Conservation (phyloP, 1,139 yeast species). For the Hanseniaspora uvarum region DNA sequence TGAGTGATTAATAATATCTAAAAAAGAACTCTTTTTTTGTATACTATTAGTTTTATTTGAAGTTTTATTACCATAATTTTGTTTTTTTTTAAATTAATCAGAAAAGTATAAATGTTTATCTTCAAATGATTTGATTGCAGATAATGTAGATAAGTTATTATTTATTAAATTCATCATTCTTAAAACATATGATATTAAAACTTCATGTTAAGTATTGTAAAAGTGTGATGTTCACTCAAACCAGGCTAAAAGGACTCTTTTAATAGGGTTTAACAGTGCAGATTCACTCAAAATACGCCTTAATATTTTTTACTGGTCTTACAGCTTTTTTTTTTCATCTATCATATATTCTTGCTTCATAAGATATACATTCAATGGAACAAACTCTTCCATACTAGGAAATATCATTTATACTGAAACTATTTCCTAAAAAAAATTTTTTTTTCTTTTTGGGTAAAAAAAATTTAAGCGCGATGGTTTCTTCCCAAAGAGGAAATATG, state of each 20-base stretch:
- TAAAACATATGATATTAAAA: background rate
- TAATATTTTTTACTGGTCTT: too few relatives aligned
- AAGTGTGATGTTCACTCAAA: background rate
- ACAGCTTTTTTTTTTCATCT: too few relatives aligned
- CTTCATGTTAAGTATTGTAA: background rate
- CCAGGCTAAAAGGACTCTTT: background rate
- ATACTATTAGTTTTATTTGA: background rate
- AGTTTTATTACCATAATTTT: too few relatives aligned
- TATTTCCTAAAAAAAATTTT: too few relatives aligned
- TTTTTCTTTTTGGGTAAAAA: too few relatives aligned
- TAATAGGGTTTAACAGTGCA: background rate
- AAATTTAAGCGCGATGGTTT: too few relatives aligned
- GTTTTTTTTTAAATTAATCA: background rate
- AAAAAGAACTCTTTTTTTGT: background rate
- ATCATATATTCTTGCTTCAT: too few relatives aligned
- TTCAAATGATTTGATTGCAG: slow-evolving; percentile 25
- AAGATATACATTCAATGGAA: too few relatives aligned
- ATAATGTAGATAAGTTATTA: slow-evolving; percentile 32
- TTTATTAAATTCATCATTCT: slow-evolving; percentile 1
- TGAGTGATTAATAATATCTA: slow-evolving; percentile 18
- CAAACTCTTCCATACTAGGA: too few relatives aligned
- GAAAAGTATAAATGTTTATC: slow-evolving; percentile 5
- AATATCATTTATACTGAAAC: too few relatives aligned
- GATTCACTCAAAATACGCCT: too few relatives aligned
- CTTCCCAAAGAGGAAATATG: too few relatives aligned